Evolutionary conservation across 2,329 filamentous ascomycete genomes (phyloP), one percentile per base, ranked within the genome.

Genomic region (Hymenoscyphus fructigenus): DNA sequence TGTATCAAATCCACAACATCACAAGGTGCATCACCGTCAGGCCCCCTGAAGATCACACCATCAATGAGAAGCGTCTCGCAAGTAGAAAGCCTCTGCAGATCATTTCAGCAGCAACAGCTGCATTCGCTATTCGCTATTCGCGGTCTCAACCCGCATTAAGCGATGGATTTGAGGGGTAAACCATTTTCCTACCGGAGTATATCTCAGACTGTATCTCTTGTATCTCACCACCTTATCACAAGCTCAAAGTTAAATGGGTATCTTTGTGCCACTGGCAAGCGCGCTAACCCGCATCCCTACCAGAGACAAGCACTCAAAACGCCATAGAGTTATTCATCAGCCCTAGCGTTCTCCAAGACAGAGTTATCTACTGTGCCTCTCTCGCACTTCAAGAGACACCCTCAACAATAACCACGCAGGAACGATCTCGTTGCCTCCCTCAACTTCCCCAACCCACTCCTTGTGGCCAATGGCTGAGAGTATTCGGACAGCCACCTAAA

Each of bases 11-110:
- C 44, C 44, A 50, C 44, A 50, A 23, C n/a, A 50, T 50, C 44
- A 50, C 44, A 50, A 50, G 44, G n/a, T 23, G 44, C 44, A 26
- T 50, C 44, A 50, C 44, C 20, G 10, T 23, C 34, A 36, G 20
- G 6, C 9, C 44, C 29, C 59, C 47, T 55, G 59, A 34, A 29
- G 47, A 61, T 61, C 47, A 55, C 44, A n/a, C 53, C 47, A 60
- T 53, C 23, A 20, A 20, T 14, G 26, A 26, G 26, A 44, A 32
- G 20, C 20, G 47, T 55, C 2, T 17, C 32, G 36, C 41, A 50
- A 29, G 53, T 36, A 50, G 28, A 60, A 36, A 36, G 10, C 10
- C 5, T 36, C 14, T 5, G 44, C 26, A 50, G 44, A 50, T 50
- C 44, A 50, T 50, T 50, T 23, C 44, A 50, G 10, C n/a, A 36